Evolutionary conservation across 2,329 filamentous ascomycete species (phyloP), one percentile per base, ranked within the genome.

Genomic region (Proliferodiscus dingleyae): DNA sequence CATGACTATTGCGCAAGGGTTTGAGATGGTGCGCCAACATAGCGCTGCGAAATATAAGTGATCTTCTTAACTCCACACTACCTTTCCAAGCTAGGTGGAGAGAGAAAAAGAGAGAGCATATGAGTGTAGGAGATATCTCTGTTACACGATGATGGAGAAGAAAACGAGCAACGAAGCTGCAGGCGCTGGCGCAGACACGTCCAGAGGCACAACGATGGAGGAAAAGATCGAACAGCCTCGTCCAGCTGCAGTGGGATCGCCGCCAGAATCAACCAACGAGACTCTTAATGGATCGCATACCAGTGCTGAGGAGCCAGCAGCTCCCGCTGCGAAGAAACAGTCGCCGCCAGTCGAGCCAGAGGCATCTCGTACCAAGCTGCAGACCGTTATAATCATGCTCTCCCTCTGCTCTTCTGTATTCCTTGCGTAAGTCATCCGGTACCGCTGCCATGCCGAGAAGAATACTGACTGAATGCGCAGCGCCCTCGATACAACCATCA

Each of bases 401-500:
- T 60, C 58, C 2, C 56, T 64, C n/a, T 61, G 61, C 43, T 51
- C 56, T 5, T 54, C 58, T 5, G 57, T 61, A n/a, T 63, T 63
- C 32, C 58, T 65, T 10, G 61, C 60, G 32, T 34, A 34, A 34
- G 32, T 19, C n/a, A 15, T 16, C 9, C 30, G 18, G 5, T 19
- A 19, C 11, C 4, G 13, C 11, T 2, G 3, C 9, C 8, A 9
- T 34, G 13, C n/a, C 7, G 16, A 7, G 32, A 4, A 19, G 7
- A 9, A 16, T 34, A 34, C 32, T 34, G 19, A 34, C 32, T 16
- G 9, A 34, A 10, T 18, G 16, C 16, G 15, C 16, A 34, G 32
- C 1, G 62, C 62, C 2, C 56, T 65, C 21, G 62, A 65, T 45
- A 52, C 50, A 5, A 80, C 78, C 0, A 82, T 82, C 52, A 70